Base-by-base conservation (phyloP, 2,329 filamentous ascomycete genomes). In the Hypoxylon sp. region DNA sequence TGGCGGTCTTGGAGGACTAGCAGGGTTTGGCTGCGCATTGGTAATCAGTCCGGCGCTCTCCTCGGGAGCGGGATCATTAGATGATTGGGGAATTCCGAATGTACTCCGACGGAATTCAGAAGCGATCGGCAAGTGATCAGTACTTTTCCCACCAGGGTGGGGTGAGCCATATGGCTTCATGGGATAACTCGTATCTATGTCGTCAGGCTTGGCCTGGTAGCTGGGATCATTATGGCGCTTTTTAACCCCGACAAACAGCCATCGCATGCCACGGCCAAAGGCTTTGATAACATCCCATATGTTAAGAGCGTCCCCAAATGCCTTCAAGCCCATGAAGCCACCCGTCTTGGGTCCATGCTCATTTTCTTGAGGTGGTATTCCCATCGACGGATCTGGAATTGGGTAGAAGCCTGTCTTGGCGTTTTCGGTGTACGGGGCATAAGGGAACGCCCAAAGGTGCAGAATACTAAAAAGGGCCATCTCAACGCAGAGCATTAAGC, bases 281-380 rank as follows among this genome's bases (percentile, higher is more conserved):
- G 92, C 92, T 80, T 94, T 97, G 75, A 93, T 81, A 46, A 97
- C 87, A 78, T 97, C 94, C 90, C 92, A 93, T 0, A 92, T 86
- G 74, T 96, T 96, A 77, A 94, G 85, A 1, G 92, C 90, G 74
- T 95, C 91, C 1, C 84, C 78, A 5, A 95, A 78, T 3, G 93
- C 93, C 69, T 85, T 84, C 53, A 90, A 69, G 3, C 92, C 92
- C 44, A 90, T 77, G 50, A 86, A 85, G 2, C 92, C 91, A 11
- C 92, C 91, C 63, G 86, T 81, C 50, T 92, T 92, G 2, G 81
- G 77, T 1, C 77, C 78, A 53, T 81, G 78, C 35, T 81, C 75
- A 75, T 85, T 86, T 79, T 85, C 75, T 66, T 79, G 76, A 73
- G 81, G 73, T 68, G 81, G 71, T 68, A 80, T 65, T 76, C 82